Percentiles rank a stretch among this genome's conserved stretches.
Evolutionary conservation across 306 rosid species (phyloP).

Genomic region (Benincasa hispida): DNA sequence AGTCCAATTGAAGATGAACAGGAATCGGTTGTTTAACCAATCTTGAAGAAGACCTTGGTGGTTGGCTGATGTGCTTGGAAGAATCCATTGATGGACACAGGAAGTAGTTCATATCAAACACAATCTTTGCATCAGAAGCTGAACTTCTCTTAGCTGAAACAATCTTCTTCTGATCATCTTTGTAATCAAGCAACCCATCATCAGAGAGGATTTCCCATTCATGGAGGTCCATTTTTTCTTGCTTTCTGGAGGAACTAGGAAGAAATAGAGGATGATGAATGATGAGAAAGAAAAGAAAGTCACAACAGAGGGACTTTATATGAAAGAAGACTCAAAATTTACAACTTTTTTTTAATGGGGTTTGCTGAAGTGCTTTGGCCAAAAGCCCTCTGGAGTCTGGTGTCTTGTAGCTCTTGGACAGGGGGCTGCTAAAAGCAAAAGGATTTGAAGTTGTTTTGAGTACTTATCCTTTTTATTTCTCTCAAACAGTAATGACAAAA

Average conservation of each 20-base stretch:
- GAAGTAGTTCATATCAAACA: constrained; percentile 40
- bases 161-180: constrained; percentile 25
- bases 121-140: constrained; percentile 17
- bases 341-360: background rate
- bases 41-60: constrained; percentile 14
- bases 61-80: constrained; percentile 9
- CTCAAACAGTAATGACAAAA: background rate
- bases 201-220: constrained; percentile 73
- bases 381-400: background rate
- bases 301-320: background rate
- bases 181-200: constrained; percentile 40
- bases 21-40: constrained; percentile 16
- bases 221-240: constrained; percentile 39
- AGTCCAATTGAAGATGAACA: constrained; percentile 31
- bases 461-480: background rate
- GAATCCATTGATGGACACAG: constrained; percentile 34
- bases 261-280: background rate
- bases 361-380: background rate
- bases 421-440: background rate
- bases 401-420: background rate
- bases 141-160: constrained; percentile 12
- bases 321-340: background rate
- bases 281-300: background rate
- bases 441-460: background rate
- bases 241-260: background rate